Evolutionary conservation across 1,284 basidiomycete species (phyloP).

Genomic region (Heimioporus retisporus): DNA sequence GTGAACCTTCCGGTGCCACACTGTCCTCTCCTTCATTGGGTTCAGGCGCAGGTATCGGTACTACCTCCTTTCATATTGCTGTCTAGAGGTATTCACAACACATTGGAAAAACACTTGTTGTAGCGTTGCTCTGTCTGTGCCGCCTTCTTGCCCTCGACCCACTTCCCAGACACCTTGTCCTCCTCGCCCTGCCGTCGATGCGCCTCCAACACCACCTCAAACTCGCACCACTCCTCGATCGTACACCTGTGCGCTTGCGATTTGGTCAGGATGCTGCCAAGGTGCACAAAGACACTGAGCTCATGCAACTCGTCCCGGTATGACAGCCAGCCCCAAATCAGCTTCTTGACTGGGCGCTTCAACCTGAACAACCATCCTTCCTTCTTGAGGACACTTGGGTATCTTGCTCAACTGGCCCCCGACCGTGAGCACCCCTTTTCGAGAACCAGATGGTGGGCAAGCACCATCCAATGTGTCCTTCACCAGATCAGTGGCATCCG

Average conservation of each 20-base stretch:
- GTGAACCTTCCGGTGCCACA: neutral
- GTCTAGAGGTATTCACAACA: no score
- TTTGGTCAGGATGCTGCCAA: conserved; percentile 91
- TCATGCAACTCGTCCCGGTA: no score
- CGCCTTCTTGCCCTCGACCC: conserved; percentile 84
- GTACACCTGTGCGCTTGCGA: conserved; percentile 85
- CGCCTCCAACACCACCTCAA: conserved; percentile 87
- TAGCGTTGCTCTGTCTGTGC: conserved; percentile 71
- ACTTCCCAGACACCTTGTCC: conserved; percentile 90
- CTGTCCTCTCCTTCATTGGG: neutral
- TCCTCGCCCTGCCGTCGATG: conserved; percentile 89
- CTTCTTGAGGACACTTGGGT: no score
- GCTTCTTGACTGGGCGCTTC: no score
- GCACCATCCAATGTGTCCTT: no score
- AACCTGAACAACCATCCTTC: no score
- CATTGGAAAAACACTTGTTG: conserved; percentile 43
- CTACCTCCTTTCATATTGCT: conserved; percentile 41
- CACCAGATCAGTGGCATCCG: no score
- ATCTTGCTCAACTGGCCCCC: no score
- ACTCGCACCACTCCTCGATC: conserved; percentile 91
- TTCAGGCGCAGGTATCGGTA: conserved; percentile 13
- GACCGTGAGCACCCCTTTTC: no score
- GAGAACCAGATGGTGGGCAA: no score
- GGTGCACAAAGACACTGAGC: conserved; percentile 87
- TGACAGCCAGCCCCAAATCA: no score